Evolutionary conservation across 2,329 filamentous ascomycete genomes (phyloP), one percentile per base, ranked within the genome.

Genomic region (Beauveria sp.): DNA sequence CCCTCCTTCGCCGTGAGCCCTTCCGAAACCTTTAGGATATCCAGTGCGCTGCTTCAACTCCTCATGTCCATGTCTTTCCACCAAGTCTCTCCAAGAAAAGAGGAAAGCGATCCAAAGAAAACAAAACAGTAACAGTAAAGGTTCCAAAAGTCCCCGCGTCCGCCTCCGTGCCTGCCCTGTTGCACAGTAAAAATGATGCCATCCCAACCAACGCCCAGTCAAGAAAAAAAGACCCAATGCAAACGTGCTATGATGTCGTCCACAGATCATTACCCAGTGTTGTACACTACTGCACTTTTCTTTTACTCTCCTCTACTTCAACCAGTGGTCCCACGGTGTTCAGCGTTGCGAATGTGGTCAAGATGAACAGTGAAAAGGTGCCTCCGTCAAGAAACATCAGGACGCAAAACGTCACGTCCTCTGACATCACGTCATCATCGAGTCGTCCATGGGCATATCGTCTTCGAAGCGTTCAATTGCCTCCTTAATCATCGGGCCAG

Each of bases 401-500:
- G 30, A 44, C n/a, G 41, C 30, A 44, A 66, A 65, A 63, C 62
- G 55, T 62, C 63, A 65, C 65, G 65, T 58, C 62, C 68, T 67
- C 63, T 72, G 69, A 66, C 63, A 65, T 82, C 74, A 84, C 75
- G 75, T 76, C 75, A 84, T 84, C 79, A 85, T 84, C 63, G 82
- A 85, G 71, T 86, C 84, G 64, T 86, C 83, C 73, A 90, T 85
- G 61, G 86, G 83, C 62, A 90, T 86, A 63, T 90, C 88, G 61
- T 92, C 88, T 69, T 96, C 91, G 62, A 97, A 83, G 67, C 87
- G 88, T 77, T 97, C 93, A 77, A 99, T 97, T 20, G 91, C 92
- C 72, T 96, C 92, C 76, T 97, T 99, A 75, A 99, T 97, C 73
- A 92, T 89, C 64, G 90, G 88, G 66, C 91, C 92, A 68, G 93